Percentiles rank a stretch among this genome's conserved stretches.
phyloP scores from a whole-genome alignment of 2,329 filamentous ascomycete species.

The Calonectria pauciramosa region DNA sequence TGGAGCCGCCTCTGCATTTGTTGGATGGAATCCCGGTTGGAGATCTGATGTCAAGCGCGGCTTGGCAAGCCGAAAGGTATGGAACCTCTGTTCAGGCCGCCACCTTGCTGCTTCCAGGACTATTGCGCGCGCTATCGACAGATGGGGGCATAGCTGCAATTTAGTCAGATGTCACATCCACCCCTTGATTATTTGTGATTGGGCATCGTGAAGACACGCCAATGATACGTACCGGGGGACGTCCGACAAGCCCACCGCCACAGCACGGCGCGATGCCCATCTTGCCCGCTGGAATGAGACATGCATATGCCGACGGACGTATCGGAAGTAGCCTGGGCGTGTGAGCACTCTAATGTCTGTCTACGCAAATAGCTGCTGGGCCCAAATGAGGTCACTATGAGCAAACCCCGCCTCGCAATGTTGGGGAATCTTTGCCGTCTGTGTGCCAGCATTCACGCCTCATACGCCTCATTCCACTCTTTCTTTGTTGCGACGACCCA shows the following conservation, averaged over 20 bases:
- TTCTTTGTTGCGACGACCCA: neutral
- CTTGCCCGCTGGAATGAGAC: neutral
- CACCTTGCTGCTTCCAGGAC: neutral
- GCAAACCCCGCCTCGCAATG: neutral
- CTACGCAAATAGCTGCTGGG: neutral
- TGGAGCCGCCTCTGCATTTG: neutral
- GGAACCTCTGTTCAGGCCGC: neutral
- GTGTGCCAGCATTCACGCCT: neutral
- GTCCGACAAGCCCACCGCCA: neutral
- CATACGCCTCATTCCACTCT: neutral
- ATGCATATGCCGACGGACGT: neutral
- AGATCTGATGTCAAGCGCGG: constrained; percentile 7
- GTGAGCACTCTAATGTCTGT: neutral
- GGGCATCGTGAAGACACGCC: neutral
- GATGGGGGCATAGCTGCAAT: neutral
- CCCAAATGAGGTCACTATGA: neutral
- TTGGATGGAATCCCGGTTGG: neutral
- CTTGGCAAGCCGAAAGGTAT: neutral
- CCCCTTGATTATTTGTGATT: neutral
- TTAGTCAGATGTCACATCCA: neutral
- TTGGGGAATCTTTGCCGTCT: neutral
- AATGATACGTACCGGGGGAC: neutral
- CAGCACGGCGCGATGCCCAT: neutral
- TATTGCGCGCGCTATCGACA: constrained; percentile 4
- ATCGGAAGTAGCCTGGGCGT: neutral